These are phyloP conservation scores for Xerocomellus intermedius DNA, from an alignment of 768 basidiomycete species.

Conservation along the genomic window DNA sequence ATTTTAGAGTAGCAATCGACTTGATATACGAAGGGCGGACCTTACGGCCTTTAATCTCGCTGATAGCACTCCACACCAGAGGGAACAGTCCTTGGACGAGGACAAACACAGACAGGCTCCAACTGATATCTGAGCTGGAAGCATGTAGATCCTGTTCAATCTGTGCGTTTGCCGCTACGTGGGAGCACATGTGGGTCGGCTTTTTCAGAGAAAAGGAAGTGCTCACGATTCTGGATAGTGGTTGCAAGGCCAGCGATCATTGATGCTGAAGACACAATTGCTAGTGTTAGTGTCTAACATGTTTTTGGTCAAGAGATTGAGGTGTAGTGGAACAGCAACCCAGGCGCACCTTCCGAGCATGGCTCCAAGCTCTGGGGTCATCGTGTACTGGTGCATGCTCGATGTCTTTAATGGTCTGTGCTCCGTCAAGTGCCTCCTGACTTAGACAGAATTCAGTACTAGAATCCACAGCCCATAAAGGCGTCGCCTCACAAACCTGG, in stretches of 20 bases:
- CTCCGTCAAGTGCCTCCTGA: background rate
- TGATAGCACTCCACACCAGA: conserved; percentile 65
- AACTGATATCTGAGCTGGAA: conserved; percentile 59
- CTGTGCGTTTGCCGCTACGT: conserved; percentile 62
- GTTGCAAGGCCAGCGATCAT: conserved; percentile 27
- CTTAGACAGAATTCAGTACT: conserved; percentile 1
- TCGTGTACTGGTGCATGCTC: conserved; percentile 46
- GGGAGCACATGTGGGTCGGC: background rate
- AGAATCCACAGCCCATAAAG: background rate
- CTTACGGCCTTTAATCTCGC: conserved; percentile 77
- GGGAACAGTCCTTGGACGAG: conserved; percentile 68
- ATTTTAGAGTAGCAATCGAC: background rate
- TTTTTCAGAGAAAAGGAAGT: background rate
- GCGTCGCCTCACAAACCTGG: conserved; percentile 6
- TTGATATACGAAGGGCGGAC: conserved; percentile 29
- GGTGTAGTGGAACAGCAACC: no score
- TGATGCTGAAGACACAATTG: conserved; percentile 29
- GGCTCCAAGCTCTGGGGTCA: conserved; percentile 62
- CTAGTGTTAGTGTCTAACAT: conserved; percentile 22
- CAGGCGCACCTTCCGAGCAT: conserved; percentile 48
- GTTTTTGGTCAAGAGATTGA: background rate
- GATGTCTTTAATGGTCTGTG: conserved; percentile 24
- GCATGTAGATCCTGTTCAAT: conserved; percentile 63
- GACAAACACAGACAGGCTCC: conserved; percentile 70
- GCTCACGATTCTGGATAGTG: conserved; percentile 30